Evolutionary conservation across 2,329 filamentous ascomycete genomes (phyloP), one percentile per base, ranked within the genome.

Genomic region (Penicillium frequentans): DNA sequence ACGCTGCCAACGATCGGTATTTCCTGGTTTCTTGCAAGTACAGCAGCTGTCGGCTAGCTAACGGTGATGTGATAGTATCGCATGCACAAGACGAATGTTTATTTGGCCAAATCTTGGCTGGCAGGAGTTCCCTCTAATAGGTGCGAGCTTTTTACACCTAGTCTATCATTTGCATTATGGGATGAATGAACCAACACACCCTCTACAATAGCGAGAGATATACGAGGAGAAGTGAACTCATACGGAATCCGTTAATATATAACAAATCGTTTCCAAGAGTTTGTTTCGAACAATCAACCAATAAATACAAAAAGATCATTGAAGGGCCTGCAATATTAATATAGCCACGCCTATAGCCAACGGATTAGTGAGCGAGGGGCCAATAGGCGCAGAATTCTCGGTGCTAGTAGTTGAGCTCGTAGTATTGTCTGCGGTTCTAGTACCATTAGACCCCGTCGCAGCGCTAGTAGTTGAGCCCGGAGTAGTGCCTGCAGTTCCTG

Each of bases 311-410:
- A 2, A 10, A 43, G 2, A 39, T 48, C 23, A 54, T 59, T 37
- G 59, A 54, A 64, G 47, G 27, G 55, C 62, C 19, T 50, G 58
- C 63, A 48, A 66, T 37, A 62, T 45, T 43, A 68, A 55, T 14
- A 37, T 14, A 35, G 50, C 43, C 42, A 35, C 14, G 44, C 63
- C 64, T 31, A 64, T 52, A 57, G 61, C 55, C 45, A 64, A 55
- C 35, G 59, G 53, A 50, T 54, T 55, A 45, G 48, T 51, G 49
- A 65, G 52, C 52, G 64, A 63, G 49, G 62, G 43, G 42, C 59
- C 48, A 10, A 49, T 13, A 57, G 62, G 42, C 35, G 63, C 60
- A 58, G 65, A 65, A 49, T 61, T 65, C 37, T 54, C 55, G 47
- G 33, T 60, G 52, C 16, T 62, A 52, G 55, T 53, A 48, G 57